Evolutionary conservation across 2,329 filamentous ascomycete species (phyloP).

Genomic region (Beauveria australis): DNA sequence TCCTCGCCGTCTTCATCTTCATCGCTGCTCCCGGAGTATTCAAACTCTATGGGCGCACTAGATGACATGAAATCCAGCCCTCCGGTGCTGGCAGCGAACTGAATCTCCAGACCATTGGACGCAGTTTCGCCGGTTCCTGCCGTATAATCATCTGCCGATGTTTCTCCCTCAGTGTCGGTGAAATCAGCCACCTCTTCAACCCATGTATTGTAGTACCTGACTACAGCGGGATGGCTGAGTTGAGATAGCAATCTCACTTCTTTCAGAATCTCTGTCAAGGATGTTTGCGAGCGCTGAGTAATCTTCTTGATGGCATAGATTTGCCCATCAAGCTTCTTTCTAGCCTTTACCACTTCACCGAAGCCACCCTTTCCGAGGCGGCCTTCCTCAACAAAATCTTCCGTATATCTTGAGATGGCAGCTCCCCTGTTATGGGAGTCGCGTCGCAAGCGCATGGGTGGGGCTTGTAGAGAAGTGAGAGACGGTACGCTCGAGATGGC

Average conservation of each 20-base stretch:
- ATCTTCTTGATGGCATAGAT: constrained; percentile 98
- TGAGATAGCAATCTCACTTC: constrained; percentile 86
- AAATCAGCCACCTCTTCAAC: constrained; percentile 61
- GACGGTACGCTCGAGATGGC: constrained; percentile 35
- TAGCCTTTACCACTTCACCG: constrained; percentile 89
- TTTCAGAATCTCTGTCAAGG: constrained; percentile 73
- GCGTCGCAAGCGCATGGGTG: constrained; percentile 44
- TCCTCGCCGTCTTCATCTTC: constrained; percentile 39
- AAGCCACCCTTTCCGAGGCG: constrained; percentile 89
- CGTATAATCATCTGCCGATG: constrained; percentile 41
- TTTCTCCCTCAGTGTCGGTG: constrained; percentile 48
- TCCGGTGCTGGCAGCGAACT: constrained; percentile 64
- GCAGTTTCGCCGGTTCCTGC: constrained; percentile 28
- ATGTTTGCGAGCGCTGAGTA: constrained; percentile 68
- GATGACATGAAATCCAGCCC: constrained; percentile 93
- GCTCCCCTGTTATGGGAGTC: constrained; percentile 51
- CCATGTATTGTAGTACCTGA: constrained; percentile 95
- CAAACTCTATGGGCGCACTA: constrained; percentile 72
- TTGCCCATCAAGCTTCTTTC: constrained; percentile 87
- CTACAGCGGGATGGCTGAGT: constrained; percentile 77
- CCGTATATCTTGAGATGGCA: constrained; percentile 66
- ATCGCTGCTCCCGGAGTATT: constrained; percentile 46
- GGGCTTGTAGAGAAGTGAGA: constrained; percentile 31
- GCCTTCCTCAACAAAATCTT: constrained; percentile 86
- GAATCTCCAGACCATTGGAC: constrained; percentile 37